phyloP scores from a whole-genome alignment of 1,139 yeast species.

The Geotrichum candidum region DNA sequence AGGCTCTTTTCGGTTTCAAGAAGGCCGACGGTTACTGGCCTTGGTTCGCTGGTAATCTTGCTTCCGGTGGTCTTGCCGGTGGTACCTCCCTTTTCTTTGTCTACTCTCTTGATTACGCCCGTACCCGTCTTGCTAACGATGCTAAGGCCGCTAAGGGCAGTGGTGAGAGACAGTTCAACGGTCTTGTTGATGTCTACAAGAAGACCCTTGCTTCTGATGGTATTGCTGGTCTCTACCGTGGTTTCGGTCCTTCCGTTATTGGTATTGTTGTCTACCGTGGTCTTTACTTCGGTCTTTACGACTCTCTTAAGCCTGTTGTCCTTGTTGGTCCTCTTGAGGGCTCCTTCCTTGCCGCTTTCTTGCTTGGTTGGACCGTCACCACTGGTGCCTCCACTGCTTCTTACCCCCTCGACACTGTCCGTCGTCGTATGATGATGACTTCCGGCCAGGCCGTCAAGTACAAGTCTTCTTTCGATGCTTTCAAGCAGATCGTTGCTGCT shows the following conservation, averaged over 20 bases:
- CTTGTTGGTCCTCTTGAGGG: slow-evolving; percentile 68
- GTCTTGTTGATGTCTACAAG: slow-evolving; percentile 70
- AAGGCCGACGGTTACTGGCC: slow-evolving; percentile 59
- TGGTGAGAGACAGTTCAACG: slow-evolving; percentile 74
- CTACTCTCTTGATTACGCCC: slow-evolving; percentile 76
- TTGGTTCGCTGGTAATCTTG: slow-evolving; percentile 76
- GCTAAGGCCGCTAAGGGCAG: slow-evolving; percentile 62
- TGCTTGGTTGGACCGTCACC: slow-evolving; percentile 74
- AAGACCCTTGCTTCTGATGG: slow-evolving; percentile 73
- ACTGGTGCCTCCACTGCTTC: slow-evolving; percentile 76
- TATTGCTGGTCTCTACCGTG: slow-evolving; percentile 76
- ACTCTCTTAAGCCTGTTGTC: slow-evolving; percentile 70
- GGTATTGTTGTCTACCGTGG: slow-evolving; percentile 82
- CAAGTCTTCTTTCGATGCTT: slow-evolving; percentile 69
- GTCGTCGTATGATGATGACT: slow-evolving; percentile 88
- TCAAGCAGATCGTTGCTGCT: slow-evolving; percentile 61
- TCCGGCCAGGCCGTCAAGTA: slow-evolving; percentile 76
- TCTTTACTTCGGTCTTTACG: slow-evolving; percentile 76
- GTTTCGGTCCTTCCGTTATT: slow-evolving; percentile 75
- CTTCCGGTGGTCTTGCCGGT: slow-evolving; percentile 82
- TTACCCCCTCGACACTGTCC: slow-evolving; percentile 75
- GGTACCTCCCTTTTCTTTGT: slow-evolving; percentile 69
- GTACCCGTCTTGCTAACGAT: slow-evolving; percentile 80
- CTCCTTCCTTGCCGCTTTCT: slow-evolving; percentile 66
- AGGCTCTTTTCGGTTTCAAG: slow-evolving; percentile 70